These are phyloP conservation scores for Leersia perrieri DNA, from an alignment of 176 grass and related monocot genomes.

Conservation along the genomic window DNA sequence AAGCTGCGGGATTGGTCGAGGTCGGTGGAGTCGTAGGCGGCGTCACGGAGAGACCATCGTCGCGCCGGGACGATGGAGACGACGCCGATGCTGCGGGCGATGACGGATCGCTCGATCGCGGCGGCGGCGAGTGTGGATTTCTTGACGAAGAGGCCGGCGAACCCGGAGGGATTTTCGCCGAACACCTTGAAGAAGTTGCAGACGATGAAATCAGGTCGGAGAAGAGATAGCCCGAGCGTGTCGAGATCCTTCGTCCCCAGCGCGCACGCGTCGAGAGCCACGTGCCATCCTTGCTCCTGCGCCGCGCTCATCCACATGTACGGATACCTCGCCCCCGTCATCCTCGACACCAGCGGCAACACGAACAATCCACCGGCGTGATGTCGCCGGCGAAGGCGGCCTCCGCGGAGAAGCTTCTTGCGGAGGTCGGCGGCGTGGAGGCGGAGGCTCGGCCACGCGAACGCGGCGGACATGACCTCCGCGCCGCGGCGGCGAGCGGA, in stretches of 20 bases:
- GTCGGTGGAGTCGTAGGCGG: constrained; percentile 67
- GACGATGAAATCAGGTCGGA: constrained; percentile 91
- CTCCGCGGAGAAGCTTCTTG: constrained; percentile 46
- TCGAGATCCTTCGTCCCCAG: constrained; percentile 85
- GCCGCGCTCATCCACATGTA: constrained; percentile 92
- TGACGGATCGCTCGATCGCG: constrained; percentile 63
- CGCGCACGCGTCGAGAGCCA: constrained; percentile 82
- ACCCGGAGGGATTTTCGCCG: constrained; percentile 83
- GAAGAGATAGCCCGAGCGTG: constrained; percentile 71
- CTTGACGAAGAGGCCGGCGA: constrained; percentile 81
- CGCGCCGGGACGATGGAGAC: constrained; percentile 71
- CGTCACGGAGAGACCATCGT: constrained; percentile 50
- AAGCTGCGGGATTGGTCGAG: constrained; percentile 49
- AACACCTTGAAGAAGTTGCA: constrained; percentile 97
- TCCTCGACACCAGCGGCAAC: constrained; percentile 70
- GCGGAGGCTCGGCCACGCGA: constrained; percentile 81
- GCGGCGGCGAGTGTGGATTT: constrained; percentile 47
- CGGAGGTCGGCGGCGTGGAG: constrained; percentile 61
- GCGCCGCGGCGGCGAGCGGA: constrained; percentile 60
- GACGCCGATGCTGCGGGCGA: constrained; percentile 83
- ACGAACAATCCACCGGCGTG: constrained; percentile 76
- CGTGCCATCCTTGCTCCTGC: constrained; percentile 75
- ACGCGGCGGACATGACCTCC: constrained; percentile 56
- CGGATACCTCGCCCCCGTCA: constrained; percentile 77
- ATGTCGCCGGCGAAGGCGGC: neutral